phyloP scores from a whole-genome alignment of 306 rosid genomes.

The Abrus precatorius region DNA sequence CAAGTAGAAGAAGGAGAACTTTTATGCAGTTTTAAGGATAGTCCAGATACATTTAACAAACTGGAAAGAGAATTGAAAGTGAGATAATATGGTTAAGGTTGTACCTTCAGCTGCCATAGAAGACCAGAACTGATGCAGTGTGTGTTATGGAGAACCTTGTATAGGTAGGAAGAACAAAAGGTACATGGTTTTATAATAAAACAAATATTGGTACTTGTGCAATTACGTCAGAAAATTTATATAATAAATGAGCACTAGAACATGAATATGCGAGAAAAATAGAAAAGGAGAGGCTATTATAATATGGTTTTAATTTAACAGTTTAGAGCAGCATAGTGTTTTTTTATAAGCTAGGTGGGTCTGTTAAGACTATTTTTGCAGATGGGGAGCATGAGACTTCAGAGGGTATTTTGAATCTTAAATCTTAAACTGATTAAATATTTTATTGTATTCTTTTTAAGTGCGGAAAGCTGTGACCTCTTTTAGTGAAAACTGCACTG shows the following conservation, averaged over 20 bases:
- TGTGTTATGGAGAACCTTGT: constrained; percentile 55
- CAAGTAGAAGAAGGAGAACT: constrained; percentile 33
- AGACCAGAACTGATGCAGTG: constrained; percentile 43
- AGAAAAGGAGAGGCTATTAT: constrained; percentile 33
- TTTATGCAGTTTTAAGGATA: neutral
- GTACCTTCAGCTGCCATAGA: constrained; percentile 68
- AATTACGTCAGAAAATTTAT: constrained; percentile 50
- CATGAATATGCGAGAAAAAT: constrained; percentile 40
- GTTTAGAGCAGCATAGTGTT: constrained; percentile 60
- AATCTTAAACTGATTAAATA: constrained; percentile 48
- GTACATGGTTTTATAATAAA: constrained; percentile 56
- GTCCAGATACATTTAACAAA: constrained; percentile 31
- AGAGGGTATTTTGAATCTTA: constrained; percentile 58
- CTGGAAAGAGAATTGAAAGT: constrained; percentile 25
- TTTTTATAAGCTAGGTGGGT: constrained; percentile 75
- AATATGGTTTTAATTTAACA: constrained; percentile 52
- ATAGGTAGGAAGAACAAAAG: constrained; percentile 57
- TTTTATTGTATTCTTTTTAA: constrained; percentile 48
- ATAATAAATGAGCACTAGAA: constrained; percentile 53
- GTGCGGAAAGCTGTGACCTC: constrained; percentile 70
- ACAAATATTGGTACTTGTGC: constrained; percentile 67
- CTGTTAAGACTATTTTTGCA: constrained; percentile 66
- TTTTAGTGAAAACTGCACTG: constrained; percentile 54
- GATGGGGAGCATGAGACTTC: constrained; percentile 69
- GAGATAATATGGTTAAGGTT: constrained; percentile 36